Evolutionary conservation across 2,329 filamentous ascomycete species (phyloP), one percentile per base, ranked within the genome.

Genomic region (Alternaria metachromatica): DNA sequence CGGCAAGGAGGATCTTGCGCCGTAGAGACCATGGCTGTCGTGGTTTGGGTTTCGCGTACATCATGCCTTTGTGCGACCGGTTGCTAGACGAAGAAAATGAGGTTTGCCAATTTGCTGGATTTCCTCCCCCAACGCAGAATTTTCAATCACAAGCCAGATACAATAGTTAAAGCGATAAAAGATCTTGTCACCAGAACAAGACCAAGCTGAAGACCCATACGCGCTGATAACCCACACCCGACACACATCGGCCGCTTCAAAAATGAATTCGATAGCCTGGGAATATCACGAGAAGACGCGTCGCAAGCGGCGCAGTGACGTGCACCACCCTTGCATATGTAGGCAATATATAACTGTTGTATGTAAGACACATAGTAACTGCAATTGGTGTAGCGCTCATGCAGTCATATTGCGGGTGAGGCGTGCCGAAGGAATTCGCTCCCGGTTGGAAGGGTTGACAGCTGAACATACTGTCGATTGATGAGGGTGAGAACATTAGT

Each of bases 1-100:
- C 57, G 26, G 61, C 64, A 23, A 79, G 51, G n/a, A 79, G 44
- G n/a, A 76, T 45, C 55, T 75, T 77, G 18, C 69, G 68, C 1
- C 72, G 70, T 23, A 69, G 64, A 7, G 73, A 67, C 67, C 72
- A 73, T 45, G 63, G 59, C 12, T 33, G 58, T 21, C 44, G 55
- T 48, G 61, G 9, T 45, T 56, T 33, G 30, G 55, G 30, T 30
- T 70, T 72, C 41, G 49, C n/a, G 26, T 63, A 55, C 65, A 68
- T 72, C 13, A 25, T 11, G 49, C 21, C 21, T 11, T 44, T 28
- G 53, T 28, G 53, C 15, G 25, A 26, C 18, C 9, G 37, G 30
- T 25, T 21, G 33, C 53, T 41, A 15, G 13, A 20, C 8, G 12
- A 2, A 30, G 28, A 30, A 30, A 12, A 30, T 30, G 2, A 30